phyloP scores from a whole-genome alignment of 805 yeast genomes.

The Spathaspora hagerdaliae region DNA sequence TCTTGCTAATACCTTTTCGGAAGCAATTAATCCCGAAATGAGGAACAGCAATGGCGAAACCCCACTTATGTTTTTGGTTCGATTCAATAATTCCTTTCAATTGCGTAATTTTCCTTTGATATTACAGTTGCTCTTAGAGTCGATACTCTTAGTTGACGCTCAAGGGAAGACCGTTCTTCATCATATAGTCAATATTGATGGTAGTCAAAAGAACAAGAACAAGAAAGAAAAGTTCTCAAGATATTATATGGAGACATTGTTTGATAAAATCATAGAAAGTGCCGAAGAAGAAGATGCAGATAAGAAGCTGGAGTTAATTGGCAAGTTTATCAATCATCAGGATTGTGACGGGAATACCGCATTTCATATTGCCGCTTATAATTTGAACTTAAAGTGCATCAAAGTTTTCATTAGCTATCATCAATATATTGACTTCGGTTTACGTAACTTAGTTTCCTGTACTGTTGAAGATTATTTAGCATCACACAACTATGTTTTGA shows the following conservation, averaged over 20 bases:
- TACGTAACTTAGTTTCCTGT: constrained; percentile 40
- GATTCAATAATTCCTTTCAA: constrained; percentile 37
- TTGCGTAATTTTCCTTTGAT: constrained; percentile 33
- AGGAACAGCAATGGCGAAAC: constrained; percentile 86
- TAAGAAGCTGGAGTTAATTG: constrained; percentile 24
- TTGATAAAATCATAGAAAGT: constrained; percentile 27
- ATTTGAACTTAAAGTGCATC: constrained; percentile 70
- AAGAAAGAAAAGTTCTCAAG: constrained; percentile 34
- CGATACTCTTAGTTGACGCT: constrained; percentile 34
- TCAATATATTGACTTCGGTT: constrained; percentile 52
- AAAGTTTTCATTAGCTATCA: constrained; percentile 83
- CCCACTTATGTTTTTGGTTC: constrained; percentile 52
- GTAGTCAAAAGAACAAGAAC: constrained; percentile 12
- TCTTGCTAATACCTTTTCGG: constrained; percentile 58
- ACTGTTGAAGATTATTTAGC: constrained; percentile 42
- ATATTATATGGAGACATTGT: constrained; percentile 36
- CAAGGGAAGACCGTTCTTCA: constrained; percentile 40
- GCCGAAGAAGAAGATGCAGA: constrained; percentile 17
- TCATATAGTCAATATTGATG: constrained; percentile 26
- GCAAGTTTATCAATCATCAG: constrained; percentile 70
- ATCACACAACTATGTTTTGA: constrained; percentile 24
- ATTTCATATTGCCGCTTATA: constrained; percentile 79
- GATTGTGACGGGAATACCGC: constrained; percentile 96
- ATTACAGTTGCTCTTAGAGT: constrained; percentile 31
- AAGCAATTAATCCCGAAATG: constrained; percentile 54